Percentiles rank a stretch among this genome's conserved stretches.
Evolutionary conservation across 352 stramenopile genomes (phyloP).

Genomic region (Pythium rhizo-oryzae): DNA sequence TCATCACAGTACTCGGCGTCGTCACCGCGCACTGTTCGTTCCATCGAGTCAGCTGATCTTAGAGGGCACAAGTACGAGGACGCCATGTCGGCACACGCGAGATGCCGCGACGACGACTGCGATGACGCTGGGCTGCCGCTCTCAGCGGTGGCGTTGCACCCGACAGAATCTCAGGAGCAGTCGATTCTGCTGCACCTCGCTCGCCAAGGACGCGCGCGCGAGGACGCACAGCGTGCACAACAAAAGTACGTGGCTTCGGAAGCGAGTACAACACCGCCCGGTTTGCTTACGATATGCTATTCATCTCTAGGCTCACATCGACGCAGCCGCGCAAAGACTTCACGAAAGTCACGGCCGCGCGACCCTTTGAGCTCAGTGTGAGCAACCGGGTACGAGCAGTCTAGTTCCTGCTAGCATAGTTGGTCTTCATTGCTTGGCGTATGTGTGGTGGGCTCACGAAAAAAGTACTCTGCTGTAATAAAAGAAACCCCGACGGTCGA

Average conservation of each 20-base stretch:
- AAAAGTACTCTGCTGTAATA: neutral
- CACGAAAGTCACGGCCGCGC: slow-evolving; percentile 45
- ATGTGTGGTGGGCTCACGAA: neutral
- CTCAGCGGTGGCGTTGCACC: slow-evolving; percentile 35
- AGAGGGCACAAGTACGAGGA: neutral
- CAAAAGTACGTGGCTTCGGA: slow-evolving; percentile 36
- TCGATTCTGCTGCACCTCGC: slow-evolving; percentile 64
- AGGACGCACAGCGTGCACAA: slow-evolving; percentile 39
- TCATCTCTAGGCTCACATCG: slow-evolving; percentile 13
- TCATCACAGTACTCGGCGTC: slow-evolving; percentile 27
- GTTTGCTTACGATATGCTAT: neutral
- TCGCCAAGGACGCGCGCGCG: slow-evolving; percentile 53
- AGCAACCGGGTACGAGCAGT: slow-evolving; percentile 45
- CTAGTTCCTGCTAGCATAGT: no score
- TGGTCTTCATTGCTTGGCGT: no score
- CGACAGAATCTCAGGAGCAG: slow-evolving; percentile 58
- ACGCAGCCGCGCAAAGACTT: slow-evolving; percentile 55
- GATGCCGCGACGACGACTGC: slow-evolving; percentile 11
- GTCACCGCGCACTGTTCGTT: slow-evolving; percentile 16
- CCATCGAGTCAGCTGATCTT: slow-evolving; percentile 16
- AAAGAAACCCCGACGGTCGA: slow-evolving; percentile 25
- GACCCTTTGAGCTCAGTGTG: slow-evolving; percentile 66
- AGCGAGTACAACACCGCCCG: neutral
- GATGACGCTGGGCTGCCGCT: slow-evolving; percentile 18
- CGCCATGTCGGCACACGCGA: neutral